Conservation (phyloP, 768 basidiomycete genomes). For the Lanmaoa rubissima region DNA sequence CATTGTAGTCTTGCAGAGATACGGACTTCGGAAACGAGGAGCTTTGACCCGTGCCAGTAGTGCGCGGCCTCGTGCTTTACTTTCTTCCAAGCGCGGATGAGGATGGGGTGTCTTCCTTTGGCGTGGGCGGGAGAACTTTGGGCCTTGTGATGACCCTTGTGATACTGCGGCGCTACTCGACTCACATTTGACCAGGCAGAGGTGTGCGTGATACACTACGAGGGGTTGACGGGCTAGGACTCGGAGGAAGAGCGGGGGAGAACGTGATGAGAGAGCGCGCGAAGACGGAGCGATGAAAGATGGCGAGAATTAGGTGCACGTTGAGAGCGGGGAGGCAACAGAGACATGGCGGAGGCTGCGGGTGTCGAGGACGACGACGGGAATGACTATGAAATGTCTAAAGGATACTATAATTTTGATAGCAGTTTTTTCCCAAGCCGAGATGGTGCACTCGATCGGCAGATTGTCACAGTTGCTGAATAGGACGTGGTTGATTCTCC, state of each 20-base stretch:
- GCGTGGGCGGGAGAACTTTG: slow-evolving; percentile 39
- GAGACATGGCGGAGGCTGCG: slow-evolving; percentile 32
- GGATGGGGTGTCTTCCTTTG: slow-evolving; percentile 47
- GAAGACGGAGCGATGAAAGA: background rate
- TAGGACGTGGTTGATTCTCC: no score
- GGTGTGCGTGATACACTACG: slow-evolving; percentile 12
- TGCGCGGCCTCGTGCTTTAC: slow-evolving; percentile 95
- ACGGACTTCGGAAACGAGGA: slow-evolving; percentile 90
- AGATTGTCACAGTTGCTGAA: no score
- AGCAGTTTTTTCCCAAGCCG: no score
- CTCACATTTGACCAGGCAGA: slow-evolving; percentile 8
- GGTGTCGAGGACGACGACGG: no score
- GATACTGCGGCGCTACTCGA: slow-evolving; percentile 10
- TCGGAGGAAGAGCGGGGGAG: slow-evolving; percentile 14
- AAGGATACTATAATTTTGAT: no score
- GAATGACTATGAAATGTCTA: no score
- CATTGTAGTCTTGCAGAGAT: slow-evolving; percentile 86
- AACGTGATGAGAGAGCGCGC: slow-evolving; percentile 6
- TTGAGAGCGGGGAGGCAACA: slow-evolving; percentile 69
- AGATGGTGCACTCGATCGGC: no score
- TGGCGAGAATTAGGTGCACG: slow-evolving; percentile 32
- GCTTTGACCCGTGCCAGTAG: slow-evolving; percentile 96
- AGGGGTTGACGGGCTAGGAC: slow-evolving; percentile 28
- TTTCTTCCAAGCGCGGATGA: slow-evolving; percentile 78
- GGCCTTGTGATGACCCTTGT: slow-evolving; percentile 33